These are phyloP conservation scores for Solanum chacoense DNA, from an alignment of 305 asterid genomes.

Conservation along the genomic window DNA sequence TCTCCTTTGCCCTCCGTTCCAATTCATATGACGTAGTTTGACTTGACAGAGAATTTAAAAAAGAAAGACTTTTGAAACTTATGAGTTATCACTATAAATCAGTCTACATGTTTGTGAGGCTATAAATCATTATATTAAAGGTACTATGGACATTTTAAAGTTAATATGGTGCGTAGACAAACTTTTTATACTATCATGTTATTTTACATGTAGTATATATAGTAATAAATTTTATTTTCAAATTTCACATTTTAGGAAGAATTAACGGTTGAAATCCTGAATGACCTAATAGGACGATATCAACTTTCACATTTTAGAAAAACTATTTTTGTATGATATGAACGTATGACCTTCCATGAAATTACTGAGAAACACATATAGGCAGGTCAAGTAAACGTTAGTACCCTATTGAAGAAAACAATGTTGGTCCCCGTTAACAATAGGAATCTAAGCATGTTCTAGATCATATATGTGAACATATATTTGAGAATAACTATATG, in stretches of 20 bases:
- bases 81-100: neutral
- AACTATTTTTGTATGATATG: neutral
- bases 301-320: neutral
- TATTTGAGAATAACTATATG: neutral
- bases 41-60: neutral
- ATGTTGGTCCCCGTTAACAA: neutral
- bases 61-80: neutral
- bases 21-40: neutral
- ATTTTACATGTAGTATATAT: neutral
- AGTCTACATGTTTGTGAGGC: neutral
- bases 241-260: neutral
- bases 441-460: neutral
- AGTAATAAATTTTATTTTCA: neutral
- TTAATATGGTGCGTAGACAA: neutral
- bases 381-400: neutral
- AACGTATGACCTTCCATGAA: neutral
- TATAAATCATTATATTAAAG: neutral
- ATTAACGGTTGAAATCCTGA: neutral
- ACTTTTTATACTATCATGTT: neutral
- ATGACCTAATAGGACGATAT: neutral
- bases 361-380: neutral
- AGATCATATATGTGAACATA: neutral
- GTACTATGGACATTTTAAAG: too few species aligned
- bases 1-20: neutral
- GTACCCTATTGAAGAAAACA: neutral